Evolutionary conservation across 1,139 yeast genomes (phyloP).

Genomic region (Hyphopichia pseudoburtonii): DNA sequence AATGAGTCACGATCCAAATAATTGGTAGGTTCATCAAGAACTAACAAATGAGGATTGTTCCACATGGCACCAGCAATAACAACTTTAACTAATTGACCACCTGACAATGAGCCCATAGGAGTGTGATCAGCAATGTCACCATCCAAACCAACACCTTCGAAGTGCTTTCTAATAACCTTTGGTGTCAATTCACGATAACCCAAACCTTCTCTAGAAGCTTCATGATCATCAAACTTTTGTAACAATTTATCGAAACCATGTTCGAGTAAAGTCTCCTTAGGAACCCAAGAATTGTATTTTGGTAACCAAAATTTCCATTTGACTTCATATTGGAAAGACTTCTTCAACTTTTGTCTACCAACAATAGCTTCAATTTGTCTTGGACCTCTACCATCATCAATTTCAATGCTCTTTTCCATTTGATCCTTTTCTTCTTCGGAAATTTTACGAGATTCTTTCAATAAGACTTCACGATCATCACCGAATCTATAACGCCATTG

Average conservation of each 20-base stretch:
- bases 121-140: constrained; percentile 99
- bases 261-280: constrained; percentile 75
- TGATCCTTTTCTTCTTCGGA: constrained; percentile 79
- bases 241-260: constrained; percentile 86
- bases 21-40: constrained; percentile 97
- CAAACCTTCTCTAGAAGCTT: constrained; percentile 97
- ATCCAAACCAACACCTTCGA: constrained; percentile 95
- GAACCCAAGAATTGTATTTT: constrained; percentile 90
- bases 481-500: constrained; percentile 99
- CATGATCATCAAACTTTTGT: constrained; percentile 96
- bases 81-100: constrained; percentile 97
- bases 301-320: constrained; percentile 96
- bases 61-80: constrained; percentile 99
- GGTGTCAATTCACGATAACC: constrained; percentile 95
- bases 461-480: constrained; percentile 93
- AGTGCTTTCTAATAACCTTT: constrained; percentile 90
- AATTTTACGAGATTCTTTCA: constrained; percentile 90
- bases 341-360: constrained; percentile 95
- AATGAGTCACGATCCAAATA: constrained; percentile 96
- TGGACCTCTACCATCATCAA: constrained; percentile 86
- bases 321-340: constrained; percentile 93
- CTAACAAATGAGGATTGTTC: constrained; percentile 98
- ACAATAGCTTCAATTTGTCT: constrained; percentile 90
- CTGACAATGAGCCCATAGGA: constrained; percentile 93
- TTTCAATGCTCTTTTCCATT: constrained; percentile 76